Evolutionary conservation across 495 filamentous ascomycete species (phyloP).

Genomic region (Cercophora samala): DNA sequence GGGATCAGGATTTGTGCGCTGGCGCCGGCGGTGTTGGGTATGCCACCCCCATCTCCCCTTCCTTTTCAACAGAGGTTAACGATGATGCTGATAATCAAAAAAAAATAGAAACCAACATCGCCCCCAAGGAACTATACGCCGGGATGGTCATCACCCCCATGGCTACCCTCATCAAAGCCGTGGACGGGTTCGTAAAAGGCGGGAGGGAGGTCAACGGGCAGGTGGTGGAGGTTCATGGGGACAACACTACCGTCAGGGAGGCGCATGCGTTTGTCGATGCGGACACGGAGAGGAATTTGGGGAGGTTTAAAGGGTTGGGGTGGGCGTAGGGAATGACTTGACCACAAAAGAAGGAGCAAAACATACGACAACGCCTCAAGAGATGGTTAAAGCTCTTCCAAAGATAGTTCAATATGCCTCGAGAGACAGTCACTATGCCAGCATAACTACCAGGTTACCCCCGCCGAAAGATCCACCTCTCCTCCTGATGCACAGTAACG

Average conservation of each 20-base stretch:
- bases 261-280: slow-evolving; percentile 51
- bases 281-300: slow-evolving; percentile 49
- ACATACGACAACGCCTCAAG: too few relatives aligned
- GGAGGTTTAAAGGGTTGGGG: slow-evolving; percentile 46
- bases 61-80: not conserved
- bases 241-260: slow-evolving; percentile 49
- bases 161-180: slow-evolving; percentile 46
- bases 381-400: too few relatives aligned
- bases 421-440: too few relatives aligned
- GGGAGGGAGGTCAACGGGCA: slow-evolving; percentile 39
- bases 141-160: slow-evolving; percentile 55
- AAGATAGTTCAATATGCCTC: too few relatives aligned
- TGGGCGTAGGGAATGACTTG: slow-evolving; percentile 38
- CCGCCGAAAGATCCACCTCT: too few relatives aligned
- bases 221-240: slow-evolving; percentile 54
- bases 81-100: slow-evolving; percentile 3
- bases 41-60: not conserved
- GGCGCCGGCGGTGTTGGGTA: slow-evolving; percentile 49
- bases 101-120: slow-evolving; percentile 47
- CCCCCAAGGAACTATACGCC: slow-evolving; percentile 45
- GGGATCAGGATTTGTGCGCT: slow-evolving; percentile 54
- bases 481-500: too few relatives aligned
- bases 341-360: too few relatives aligned
- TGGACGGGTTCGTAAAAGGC: slow-evolving; percentile 44
- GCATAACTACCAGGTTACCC: too few relatives aligned